These are phyloP conservation scores for Suhomyces chickasaworum DNA, from an alignment of 1,139 yeast genomes.

Conservation along the genomic window DNA sequence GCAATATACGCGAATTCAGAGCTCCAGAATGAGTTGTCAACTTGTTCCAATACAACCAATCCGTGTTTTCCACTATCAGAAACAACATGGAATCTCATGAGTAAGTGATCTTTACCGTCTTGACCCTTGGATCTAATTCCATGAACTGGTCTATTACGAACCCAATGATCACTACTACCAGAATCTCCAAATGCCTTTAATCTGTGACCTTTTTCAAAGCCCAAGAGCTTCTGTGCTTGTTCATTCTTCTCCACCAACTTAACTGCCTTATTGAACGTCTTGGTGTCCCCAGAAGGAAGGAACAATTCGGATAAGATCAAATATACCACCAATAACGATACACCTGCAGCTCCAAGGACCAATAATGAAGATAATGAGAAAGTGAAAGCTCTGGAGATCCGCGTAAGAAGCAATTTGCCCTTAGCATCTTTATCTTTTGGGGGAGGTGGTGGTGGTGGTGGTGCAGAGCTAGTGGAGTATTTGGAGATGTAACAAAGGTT, in stretches of 20 bases:
- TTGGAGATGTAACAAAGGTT: conserved; percentile 5
- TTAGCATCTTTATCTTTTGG: conserved; percentile 42
- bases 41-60: conserved; percentile 75
- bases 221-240: conserved; percentile 58
- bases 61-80: conserved; percentile 58
- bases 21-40: conserved; percentile 63
- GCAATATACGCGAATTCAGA: conserved; percentile 76
- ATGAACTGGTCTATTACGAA: conserved; percentile 81
- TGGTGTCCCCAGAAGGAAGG: conserved; percentile 89
- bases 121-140: conserved; percentile 57
- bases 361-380: conserved; percentile 62
- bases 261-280: conserved; percentile 85
- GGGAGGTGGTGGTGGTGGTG: conserved; percentile 47
- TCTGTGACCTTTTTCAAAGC: conserved; percentile 56
- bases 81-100: conserved; percentile 86
- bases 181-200: conserved; percentile 84
- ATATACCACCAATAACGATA: conserved; percentile 72
- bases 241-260: conserved; percentile 70
- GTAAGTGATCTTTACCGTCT: conserved; percentile 76
- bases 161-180: conserved; percentile 72
- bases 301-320: conserved; percentile 75
- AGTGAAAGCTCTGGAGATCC: conserved; percentile 57
- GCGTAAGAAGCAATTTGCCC: conserved; percentile 39
- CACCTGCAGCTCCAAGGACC: conserved; percentile 68
- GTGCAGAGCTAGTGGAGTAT: conserved; percentile 17